Evolutionary conservation across 345 rosid species (phyloP), one percentile per base, ranked within the genome.

Genomic region (Populus davidiana): DNA sequence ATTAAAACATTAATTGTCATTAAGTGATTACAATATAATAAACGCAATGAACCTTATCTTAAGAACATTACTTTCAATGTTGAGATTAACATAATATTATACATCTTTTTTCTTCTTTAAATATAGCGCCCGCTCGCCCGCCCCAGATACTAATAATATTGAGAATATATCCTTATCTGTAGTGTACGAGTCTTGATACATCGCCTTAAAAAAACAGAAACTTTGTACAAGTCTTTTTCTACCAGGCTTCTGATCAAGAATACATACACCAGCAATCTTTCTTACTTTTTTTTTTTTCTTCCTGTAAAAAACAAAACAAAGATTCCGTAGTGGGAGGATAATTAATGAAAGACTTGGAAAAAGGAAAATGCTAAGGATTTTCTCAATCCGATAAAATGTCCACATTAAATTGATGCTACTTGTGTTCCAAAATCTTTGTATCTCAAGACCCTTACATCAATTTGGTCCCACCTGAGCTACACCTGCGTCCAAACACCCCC

Each of bases 351-450:
- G 66, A 43, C 36, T 73, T 36, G 25, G 9, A 61, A 52, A 27
- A 77, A n/a, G 68, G 68, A 31, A 70, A 72, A 73, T 25, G 39
- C 18, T 47, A 20, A 62, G 84, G 84, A 85, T 87, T 85, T 75
- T 54, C 67, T 77, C 87, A 79, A 85, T 87, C 84, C 80, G 21
- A 23, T 77, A 77, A 56, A 56, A 70, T 83, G 79, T 75, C 77
- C 81, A 64, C 76, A 41, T 70, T 70, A 9, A 61, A 73, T 8
- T 27, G 67, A 80, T 62, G 67, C 39, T 65, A 70, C 78, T 73
- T 67, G 61, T 80, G 77, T 47, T 49, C 71, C 61, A 71, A 67
- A 43, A 23, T 21, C 21, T 54, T 18, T 80, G 54, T 63, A 65
- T 49, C 79, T 61, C 7, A 27, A 66, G 68, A 75, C 47, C 67